A percentile compares a stretch with the other conserved stretches of the same genome.
Conservation (phyloP, 169 alveolate species). For the Plasmodium berghei region DNA sequence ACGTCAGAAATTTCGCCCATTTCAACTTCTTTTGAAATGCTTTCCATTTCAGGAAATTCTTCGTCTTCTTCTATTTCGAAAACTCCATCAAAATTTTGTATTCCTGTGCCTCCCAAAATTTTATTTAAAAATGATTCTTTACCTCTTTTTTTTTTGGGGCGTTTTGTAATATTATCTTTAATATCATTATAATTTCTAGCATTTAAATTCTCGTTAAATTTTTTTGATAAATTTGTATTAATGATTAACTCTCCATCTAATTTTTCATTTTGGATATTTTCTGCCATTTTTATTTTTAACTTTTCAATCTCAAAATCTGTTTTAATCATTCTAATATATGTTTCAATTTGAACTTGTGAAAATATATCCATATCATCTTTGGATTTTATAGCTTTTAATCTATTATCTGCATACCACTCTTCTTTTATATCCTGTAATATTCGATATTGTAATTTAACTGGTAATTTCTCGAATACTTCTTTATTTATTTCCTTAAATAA, state of each 20-base stretch:
- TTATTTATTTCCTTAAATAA: slow-evolving; percentile 81
- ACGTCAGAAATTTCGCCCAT: background rate
- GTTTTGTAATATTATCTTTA: background rate
- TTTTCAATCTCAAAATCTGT: slow-evolving; percentile 89
- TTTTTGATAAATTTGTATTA: slow-evolving; percentile 33
- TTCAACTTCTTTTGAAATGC: background rate
- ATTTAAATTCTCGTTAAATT: slow-evolving; percentile 10
- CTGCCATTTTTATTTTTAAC: slow-evolving; percentile 82
- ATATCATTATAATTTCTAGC: slow-evolving; percentile 60
- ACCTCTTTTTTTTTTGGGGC: slow-evolving; percentile 28
- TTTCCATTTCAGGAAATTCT: slow-evolving; percentile 4
- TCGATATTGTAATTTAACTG: slow-evolving; percentile 84
- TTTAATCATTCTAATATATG: slow-evolving; percentile 86
- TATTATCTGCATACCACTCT: slow-evolving; percentile 85
- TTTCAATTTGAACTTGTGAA: slow-evolving; percentile 88
- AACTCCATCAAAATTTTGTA: background rate
- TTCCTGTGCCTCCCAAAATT: slow-evolving; percentile 12
- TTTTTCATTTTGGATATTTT: slow-evolving; percentile 56
- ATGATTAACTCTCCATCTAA: slow-evolving; percentile 63
- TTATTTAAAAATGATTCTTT: slow-evolving; percentile 54
- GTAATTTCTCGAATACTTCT: slow-evolving; percentile 85
- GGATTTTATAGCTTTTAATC: slow-evolving; percentile 83
- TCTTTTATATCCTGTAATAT: slow-evolving; percentile 87
- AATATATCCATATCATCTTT: slow-evolving; percentile 86
- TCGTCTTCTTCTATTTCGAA: slow-evolving; percentile 9